Evolutionary conservation across 371 early-diverging fungal genomes (phyloP).

Genomic region (Haplosporangium sp.): DNA sequence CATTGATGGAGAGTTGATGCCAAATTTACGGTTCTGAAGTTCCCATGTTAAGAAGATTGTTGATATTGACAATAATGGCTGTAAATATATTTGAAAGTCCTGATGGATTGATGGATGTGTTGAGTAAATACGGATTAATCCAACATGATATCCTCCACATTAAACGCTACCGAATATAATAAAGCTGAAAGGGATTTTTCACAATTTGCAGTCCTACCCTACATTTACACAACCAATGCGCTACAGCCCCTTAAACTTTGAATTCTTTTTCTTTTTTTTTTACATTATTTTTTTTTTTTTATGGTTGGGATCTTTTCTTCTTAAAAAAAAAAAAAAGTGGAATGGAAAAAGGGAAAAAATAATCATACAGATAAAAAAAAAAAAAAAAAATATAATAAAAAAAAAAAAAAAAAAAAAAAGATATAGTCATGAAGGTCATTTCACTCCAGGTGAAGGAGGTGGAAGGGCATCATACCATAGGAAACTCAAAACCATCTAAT

Average conservation of each 20-base stretch:
- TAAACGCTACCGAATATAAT: constrained; percentile 19
- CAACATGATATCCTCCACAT: background rate
- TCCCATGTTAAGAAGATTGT: background rate
- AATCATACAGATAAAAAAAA: too few relatives aligned
- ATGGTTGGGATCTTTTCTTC: too few relatives aligned
- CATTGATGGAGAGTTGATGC: background rate
- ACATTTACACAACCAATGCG: background rate
- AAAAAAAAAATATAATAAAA: background rate
- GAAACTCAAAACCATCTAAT: constrained; percentile 8
- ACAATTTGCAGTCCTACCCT: constrained; percentile 5
- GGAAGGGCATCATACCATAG: background rate
- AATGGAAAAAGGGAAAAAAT: too few relatives aligned
- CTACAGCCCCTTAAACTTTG: background rate
- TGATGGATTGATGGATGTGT: constrained; percentile 19
- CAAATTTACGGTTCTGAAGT: background rate
- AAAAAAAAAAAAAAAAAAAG: background rate
- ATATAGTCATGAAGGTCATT: background rate
- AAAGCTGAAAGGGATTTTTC: constrained; percentile 24
- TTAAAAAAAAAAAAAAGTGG: background rate
- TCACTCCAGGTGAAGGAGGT: constrained; percentile 1
- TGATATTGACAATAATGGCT: background rate
- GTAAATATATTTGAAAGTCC: background rate
- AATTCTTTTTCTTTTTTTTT: background rate
- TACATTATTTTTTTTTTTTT: background rate
- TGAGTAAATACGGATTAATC: constrained; percentile 1